Base-by-base conservation (phyloP, 2,329 filamentous ascomycete genomes). In the Arachnomyces sp. region DNA sequence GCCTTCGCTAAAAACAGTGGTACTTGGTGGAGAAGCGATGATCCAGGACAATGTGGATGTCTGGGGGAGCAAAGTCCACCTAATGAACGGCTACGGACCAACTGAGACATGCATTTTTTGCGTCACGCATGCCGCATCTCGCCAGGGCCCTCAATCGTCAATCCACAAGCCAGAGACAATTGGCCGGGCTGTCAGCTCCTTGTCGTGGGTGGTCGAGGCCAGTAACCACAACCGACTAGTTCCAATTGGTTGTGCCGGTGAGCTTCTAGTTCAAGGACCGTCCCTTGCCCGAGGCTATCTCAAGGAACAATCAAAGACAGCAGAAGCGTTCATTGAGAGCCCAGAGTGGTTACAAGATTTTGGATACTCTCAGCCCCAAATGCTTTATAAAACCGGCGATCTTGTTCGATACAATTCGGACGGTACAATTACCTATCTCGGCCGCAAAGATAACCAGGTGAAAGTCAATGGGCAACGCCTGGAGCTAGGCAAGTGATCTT, bases 281-380 rank as follows among this genome's bases (percentile, higher is more conserved):
- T 66, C 75, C 18, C 69, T 81, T 1, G 74, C 74, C 3, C 59
- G 69, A 11, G 75, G 75, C 5, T 81, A 81, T 44, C 58, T 79
- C n/a, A 66, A 68, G 28, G 66, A 77, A 40, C 59, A 66, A 0
- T 66, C 63, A n/a, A 72, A 72, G 51, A 75, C 73, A 0, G 63
- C 60, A 1, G 57, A 62, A 5, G 67, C 64, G 1, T 82, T 81
- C 43, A 69, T 82, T 21, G 51, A 68, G 2, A 60, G 72, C 18
- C 68, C 69, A 5, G 3, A 2, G 4, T 14, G 31, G 12, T 21
- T 37, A 4, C 16, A 11, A 1, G 8, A 6, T 13, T 21, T 11
- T 28, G 21, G 28, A 31, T 28, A 2, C 12, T 33, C 28, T 9
- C 34, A 30, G 3, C 13, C 16, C 6, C 17, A 36, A 5, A 34